Conservation (phyloP, 2,329 filamentous ascomycete species). For the Aureobasidium subglaciale region DNA sequence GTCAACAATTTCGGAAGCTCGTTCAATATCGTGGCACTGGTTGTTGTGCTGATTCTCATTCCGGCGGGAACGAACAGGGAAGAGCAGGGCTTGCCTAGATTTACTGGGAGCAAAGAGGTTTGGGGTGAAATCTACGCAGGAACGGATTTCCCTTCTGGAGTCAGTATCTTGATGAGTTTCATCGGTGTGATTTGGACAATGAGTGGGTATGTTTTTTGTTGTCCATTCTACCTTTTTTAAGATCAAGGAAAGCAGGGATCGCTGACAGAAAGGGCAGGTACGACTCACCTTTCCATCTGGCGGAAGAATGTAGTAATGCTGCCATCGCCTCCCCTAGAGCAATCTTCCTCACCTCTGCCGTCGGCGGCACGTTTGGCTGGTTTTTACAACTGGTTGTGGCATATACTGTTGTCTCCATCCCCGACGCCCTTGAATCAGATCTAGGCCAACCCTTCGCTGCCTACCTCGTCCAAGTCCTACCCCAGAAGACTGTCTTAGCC, state of each 20-base stretch:
- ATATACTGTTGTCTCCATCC: conserved; percentile 62
- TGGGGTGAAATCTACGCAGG: conserved; percentile 60
- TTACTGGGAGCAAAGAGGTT: conserved; percentile 51
- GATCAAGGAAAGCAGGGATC: too few species aligned
- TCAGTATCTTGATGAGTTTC: conserved; percentile 65
- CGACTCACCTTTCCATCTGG: conserved; percentile 64
- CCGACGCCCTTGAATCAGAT: conserved; percentile 50
- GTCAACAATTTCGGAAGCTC: conserved; percentile 65
- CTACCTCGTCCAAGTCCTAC: conserved; percentile 59
- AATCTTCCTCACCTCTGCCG: conserved; percentile 61
- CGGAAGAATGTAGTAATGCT: conserved; percentile 69
- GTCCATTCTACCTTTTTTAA: neutral
- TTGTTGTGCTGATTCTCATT: conserved; percentile 62
- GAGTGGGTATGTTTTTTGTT: conserved; percentile 19
- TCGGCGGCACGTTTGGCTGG: conserved; percentile 64
- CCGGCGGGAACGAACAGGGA: conserved; percentile 50
- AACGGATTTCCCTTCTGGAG: conserved; percentile 60
- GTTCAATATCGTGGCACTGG: conserved; percentile 62
- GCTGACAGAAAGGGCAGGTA: conserved; percentile 39
- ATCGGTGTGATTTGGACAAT: conserved; percentile 65
- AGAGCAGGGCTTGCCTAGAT: conserved; percentile 49
- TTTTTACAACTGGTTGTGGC: conserved; percentile 62
- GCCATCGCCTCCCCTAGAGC: conserved; percentile 62
- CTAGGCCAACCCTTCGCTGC: conserved; percentile 65
- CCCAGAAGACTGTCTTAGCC: conserved; percentile 52